These are phyloP conservation scores for Eucalyptus curtisii DNA, from an alignment of 345 rosid species.

Conservation along the genomic window DNA sequence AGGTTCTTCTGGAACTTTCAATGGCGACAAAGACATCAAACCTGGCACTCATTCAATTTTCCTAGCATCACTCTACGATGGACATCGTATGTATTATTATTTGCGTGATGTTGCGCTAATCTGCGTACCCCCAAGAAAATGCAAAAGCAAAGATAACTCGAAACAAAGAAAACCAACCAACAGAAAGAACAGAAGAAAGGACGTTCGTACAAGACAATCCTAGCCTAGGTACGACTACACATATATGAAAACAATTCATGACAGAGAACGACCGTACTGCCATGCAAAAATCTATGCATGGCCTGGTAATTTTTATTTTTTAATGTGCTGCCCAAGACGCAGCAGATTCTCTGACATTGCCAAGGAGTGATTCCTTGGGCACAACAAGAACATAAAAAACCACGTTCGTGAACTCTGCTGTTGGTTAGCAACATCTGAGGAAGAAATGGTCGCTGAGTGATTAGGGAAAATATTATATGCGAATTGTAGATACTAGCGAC, in stretches of 20 bases:
- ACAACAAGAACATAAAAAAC: not conserved
- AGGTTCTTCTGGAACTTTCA: not conserved
- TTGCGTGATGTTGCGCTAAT: not conserved
- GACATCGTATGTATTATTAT: not conserved
- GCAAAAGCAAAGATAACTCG: not conserved
- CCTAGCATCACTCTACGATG: not conserved
- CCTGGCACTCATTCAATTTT: not conserved
- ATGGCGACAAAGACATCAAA: not conserved
- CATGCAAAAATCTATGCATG: not conserved
- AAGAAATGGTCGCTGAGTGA: not conserved
- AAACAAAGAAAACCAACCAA: not conserved
- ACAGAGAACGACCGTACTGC: not conserved
- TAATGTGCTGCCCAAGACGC: not conserved
- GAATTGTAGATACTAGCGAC: not conserved
- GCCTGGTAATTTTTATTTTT: not conserved
- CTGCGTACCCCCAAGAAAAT: not conserved
- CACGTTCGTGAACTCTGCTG: not conserved
- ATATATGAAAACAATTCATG: not conserved
- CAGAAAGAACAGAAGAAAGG: not conserved
- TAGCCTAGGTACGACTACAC: not conserved
- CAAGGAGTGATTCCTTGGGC: not conserved
- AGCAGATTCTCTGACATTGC: not conserved
- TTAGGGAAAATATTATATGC: not conserved
- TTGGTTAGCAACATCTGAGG: not conserved
- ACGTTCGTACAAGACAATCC: not conserved